Evolutionary conservation across 2,329 filamentous ascomycete species (phyloP), one percentile per base, ranked within the genome.

Genomic region (Trichoderma arundinaceum): DNA sequence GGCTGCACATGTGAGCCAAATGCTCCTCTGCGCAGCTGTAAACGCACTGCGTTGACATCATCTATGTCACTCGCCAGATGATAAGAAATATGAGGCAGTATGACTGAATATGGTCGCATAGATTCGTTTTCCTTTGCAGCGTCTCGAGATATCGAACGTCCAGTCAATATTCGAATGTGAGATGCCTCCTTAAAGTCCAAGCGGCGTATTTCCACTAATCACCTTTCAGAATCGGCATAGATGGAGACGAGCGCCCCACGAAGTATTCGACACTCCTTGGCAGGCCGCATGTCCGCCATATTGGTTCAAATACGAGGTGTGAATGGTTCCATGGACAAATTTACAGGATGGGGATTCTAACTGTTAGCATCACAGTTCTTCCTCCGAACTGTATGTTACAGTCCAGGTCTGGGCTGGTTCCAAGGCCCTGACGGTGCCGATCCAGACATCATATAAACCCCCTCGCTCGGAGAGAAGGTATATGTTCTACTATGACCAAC

Each of bases 121-220:
- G 95, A 99, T 80, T 90, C 94, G 60, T 97, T 97, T 79, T 96
- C 94, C 35, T 98, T 98, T 81, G 94, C 92, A 71, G 92, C 89
- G 74, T 97, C 95, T 67, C 90, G 92, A 70, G 88, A 92, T 77
- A 84, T 98, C 72, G 85, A 92, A 72, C 86, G 94, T 69, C 88
- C 91, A 19, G 83, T 90, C 71, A 87, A 82, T 79, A 82, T 90
- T 72, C 86, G 87, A 77, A 88, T 90, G 87, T 88, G 73, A 70
- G 82, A 71, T 12, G 44, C 35, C 38, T 58, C 58, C 38, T 44
- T 12, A 3, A 15, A 6, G 28, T 4, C 60, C 35, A 19, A 17
- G 12, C 33, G 28, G 7, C 35, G 43, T 46, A 22, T 22, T 43
- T 57, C 67, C 32, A 68, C 13, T 67, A 22, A 70, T 75, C 64